Percentiles rank a stretch among this genome's conserved stretches.
phyloP scores from a whole-genome alignment of 345 rosid species.

The Kernera saxatilis region DNA sequence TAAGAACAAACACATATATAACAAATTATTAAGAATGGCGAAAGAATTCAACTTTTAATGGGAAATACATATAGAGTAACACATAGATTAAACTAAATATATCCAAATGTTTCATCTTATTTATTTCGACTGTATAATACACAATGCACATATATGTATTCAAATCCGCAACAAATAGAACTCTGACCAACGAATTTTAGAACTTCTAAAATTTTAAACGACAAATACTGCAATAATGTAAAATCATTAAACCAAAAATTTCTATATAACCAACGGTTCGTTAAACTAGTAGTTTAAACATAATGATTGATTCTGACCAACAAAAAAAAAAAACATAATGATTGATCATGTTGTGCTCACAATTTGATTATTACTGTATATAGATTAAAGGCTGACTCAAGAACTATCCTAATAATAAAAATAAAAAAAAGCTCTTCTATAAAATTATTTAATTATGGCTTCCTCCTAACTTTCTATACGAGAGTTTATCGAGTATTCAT shows the following conservation, averaged over 20 bases:
- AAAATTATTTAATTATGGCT: background rate
- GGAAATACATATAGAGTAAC: background rate
- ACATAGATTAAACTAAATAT: background rate
- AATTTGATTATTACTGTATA: no score
- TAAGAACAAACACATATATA: background rate
- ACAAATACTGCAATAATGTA: background rate
- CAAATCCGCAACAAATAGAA: background rate
- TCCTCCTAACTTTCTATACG: background rate
- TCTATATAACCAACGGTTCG: no score
- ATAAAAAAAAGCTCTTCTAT: background rate
- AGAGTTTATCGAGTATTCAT: background rate
- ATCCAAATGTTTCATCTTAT: background rate
- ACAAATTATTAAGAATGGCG: background rate
- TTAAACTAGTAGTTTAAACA: no score
- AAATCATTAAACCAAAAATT: slow-evolving; percentile 1
- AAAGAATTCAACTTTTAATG: background rate
- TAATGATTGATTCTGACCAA: no score
- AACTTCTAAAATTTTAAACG: background rate
- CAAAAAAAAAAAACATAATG: no score
- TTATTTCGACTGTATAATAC: background rate
- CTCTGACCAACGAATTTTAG: background rate
- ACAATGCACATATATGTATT: background rate
- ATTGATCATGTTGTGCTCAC: no score
- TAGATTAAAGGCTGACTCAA: no score
- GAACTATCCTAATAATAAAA: no score